Base-by-base conservation (phyloP, 73 alveolate species). In the Paramecium bursaria region DNA sequence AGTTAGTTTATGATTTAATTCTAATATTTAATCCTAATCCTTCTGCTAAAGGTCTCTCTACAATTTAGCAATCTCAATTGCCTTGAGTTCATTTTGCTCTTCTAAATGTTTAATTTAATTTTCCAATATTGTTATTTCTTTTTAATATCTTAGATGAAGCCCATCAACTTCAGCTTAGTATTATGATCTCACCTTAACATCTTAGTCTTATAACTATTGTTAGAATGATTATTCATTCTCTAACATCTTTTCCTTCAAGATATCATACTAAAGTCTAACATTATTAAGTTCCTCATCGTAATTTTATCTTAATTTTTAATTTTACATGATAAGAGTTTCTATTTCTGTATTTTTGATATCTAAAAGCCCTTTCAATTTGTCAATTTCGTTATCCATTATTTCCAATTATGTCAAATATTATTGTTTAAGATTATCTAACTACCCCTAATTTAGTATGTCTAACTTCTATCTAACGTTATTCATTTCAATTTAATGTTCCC, bases 371-470 rank as follows among this genome's bases (percentile, higher is more conserved):
- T 67, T 67, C 53, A 67, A 42, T 67, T 67, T 67, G 9, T 67
- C 82, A 7, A 67, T 67, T 67, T 67, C 82, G 44, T 67, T 47
- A 67, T 67, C 82, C n/a, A 67, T 21, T 31, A 67, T 67, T 19
- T 67, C 82, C 5, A 47, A 42, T 19, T 67, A 35, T 0, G 82
- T 42, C 30, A 67, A 17, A 42, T 67, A 67, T 67, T 67, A 30
- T 25, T 67, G 33, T 21, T 67, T 67, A 35, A 67, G 33, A 67
- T 67, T 67, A 15, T 67, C 82, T 25, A 67, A 19, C 21, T 67
- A 42, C 11, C 82, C 82, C 44, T 31, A 42, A 67, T 67, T 67
- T 0, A 67, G 21, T 35, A 67, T 33, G 44, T 67, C 82, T 14
- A 67, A 67, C 21, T 67, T 67, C 17, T 67, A 42, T 67, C 55